These are phyloP conservation scores for Cystobasidium pallidum DNA, from an alignment of 1,284 basidiomycete species.

Conservation along the genomic window DNA sequence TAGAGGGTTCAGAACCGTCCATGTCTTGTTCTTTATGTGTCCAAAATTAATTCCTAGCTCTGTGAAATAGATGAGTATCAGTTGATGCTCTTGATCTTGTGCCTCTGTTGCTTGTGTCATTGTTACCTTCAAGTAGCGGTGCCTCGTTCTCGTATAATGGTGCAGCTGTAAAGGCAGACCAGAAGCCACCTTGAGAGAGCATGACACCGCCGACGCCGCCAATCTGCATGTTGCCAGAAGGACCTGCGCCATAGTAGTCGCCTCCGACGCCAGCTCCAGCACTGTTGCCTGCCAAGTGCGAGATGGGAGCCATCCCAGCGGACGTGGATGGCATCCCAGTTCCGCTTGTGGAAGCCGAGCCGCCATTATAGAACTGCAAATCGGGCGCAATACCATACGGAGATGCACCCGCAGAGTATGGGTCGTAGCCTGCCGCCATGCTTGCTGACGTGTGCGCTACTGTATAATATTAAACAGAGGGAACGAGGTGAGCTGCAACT, in stretches of 20 bases:
- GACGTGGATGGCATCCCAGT: slow-evolving; percentile 37
- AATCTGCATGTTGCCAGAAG: slow-evolving; percentile 38
- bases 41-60: slow-evolving; percentile 97
- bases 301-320: slow-evolving; percentile 32
- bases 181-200: slow-evolving; percentile 44
- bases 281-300: slow-evolving; percentile 26
- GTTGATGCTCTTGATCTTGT: not conserved
- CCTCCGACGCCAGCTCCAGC: slow-evolving; percentile 6
- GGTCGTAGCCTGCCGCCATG: slow-evolving; percentile 39
- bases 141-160: slow-evolving; percentile 77
- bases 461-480: too few species aligned
- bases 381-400: slow-evolving; percentile 42
- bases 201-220: slow-evolving; percentile 38
- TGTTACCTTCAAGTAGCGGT: slow-evolving; percentile 81
- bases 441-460: not conserved
- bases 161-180: slow-evolving; percentile 43
- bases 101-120: not conserved
- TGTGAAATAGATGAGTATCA: slow-evolving; percentile 55
- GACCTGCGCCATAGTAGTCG: slow-evolving; percentile 36
- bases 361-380: slow-evolving; percentile 43
- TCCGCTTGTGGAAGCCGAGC: slow-evolving; percentile 21
- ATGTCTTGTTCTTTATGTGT: slow-evolving; percentile 90
- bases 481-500: too few species aligned
- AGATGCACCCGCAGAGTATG: slow-evolving; percentile 27
- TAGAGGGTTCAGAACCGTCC: slow-evolving; percentile 93